Evolutionary conservation across 2,329 filamentous ascomycete genomes (phyloP).

Genomic region (Pseudocercospora crystallina): DNA sequence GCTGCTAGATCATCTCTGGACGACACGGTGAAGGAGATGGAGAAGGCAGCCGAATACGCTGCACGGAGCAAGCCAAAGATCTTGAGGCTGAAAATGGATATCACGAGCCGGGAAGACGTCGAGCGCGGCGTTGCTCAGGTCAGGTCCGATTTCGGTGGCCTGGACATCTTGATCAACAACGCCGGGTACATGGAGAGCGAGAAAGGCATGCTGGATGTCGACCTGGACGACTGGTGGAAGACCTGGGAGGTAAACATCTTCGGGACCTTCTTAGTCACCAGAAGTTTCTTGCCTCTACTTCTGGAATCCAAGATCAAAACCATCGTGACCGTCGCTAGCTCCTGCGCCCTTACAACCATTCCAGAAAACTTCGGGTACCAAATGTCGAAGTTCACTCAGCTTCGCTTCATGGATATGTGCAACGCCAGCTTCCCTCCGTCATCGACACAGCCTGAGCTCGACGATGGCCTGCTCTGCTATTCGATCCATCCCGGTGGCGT

Average conservation of each 20-base stretch:
- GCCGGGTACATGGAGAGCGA: conserved; percentile 28
- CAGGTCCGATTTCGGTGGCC: conserved; percentile 8
- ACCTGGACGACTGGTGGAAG: conserved; percentile 46
- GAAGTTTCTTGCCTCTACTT: conserved; percentile 46
- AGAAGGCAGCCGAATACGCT: conserved; percentile 36
- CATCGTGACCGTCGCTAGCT: conserved; percentile 43
- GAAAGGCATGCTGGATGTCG: conserved; percentile 24
- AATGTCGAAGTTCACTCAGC: conserved; percentile 46
- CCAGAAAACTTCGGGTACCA: conserved; percentile 45
- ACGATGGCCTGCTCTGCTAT: conserved; percentile 44
- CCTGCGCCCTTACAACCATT: conserved; percentile 36
- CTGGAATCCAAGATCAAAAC: conserved; percentile 36
- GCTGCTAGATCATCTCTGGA: conserved; percentile 52
- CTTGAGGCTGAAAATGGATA: conserved; percentile 44
- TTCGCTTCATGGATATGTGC: conserved; percentile 49
- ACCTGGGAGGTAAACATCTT: conserved; percentile 47
- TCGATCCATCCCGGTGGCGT: conserved; percentile 50
- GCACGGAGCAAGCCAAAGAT: conserved; percentile 40
- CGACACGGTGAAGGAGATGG: conserved; percentile 37
- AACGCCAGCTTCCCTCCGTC: conserved; percentile 41
- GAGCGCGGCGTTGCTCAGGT: conserved; percentile 32
- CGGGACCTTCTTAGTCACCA: conserved; percentile 37
- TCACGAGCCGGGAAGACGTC: conserved; percentile 41
- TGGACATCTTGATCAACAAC: conserved; percentile 41
- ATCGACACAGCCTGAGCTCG: conserved; percentile 9